Percentiles rank a stretch among this genome's conserved stretches.
Conservation (phyloP, 352 stramenopile genomes). For the Elongisporangium anandrum region DNA sequence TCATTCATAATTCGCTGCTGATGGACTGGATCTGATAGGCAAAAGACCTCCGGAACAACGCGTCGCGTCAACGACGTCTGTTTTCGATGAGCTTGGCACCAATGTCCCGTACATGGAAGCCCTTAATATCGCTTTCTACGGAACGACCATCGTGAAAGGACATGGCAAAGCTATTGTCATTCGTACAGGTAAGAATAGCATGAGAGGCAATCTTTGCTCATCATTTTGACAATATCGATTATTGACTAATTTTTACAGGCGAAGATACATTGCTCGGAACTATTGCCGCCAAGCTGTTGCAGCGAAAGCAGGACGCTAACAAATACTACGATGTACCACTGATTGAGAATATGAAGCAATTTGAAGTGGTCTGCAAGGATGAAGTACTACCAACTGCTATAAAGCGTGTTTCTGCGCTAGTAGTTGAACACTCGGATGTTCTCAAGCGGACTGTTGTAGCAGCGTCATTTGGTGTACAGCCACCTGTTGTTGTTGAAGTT, state of each 20-base stretch:
- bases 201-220: too few species aligned
- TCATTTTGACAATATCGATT: too few species aligned
- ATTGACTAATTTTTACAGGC: constrained; percentile 6
- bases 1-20: not conserved
- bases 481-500: constrained; percentile 36
- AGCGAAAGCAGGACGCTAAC: constrained; percentile 12
- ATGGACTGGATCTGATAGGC: not conserved
- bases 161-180: constrained; percentile 46
- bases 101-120: constrained; percentile 45
- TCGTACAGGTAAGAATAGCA: constrained; percentile 18
- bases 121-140: constrained; percentile 49
- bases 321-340: constrained; percentile 26
- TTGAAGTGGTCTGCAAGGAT: constrained; percentile 37
- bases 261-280: constrained; percentile 38
- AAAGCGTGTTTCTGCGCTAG: constrained; percentile 30
- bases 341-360: constrained; percentile 34
- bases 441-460: constrained; percentile 38
- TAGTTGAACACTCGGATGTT: constrained; percentile 42
- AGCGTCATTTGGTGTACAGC: constrained; percentile 34
- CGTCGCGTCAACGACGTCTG: constrained; percentile 23
- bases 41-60: constrained; percentile 17
- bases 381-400: constrained; percentile 32
- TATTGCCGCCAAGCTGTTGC: constrained; percentile 29
- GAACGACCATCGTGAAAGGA: constrained; percentile 31
- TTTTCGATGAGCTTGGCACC: constrained; percentile 35